Percentiles rank a stretch among this genome's conserved stretches.
These are phyloP conservation scores for Zygosaccharomyces bailii DNA, from an alignment of 805 yeast species.

Conservation along the genomic window DNA sequence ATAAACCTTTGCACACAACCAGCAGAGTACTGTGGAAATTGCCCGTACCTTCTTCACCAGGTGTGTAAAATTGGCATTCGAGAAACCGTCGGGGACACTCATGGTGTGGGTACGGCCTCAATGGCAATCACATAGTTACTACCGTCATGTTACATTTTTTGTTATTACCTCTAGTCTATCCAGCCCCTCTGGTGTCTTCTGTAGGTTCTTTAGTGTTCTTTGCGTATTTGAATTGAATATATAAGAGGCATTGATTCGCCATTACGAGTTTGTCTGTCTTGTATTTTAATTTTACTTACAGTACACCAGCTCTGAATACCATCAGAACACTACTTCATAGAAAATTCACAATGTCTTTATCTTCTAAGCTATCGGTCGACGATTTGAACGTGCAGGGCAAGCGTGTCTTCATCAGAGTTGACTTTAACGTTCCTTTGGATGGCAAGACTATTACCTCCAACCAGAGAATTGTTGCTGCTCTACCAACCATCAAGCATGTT, in stretches of 20 bases:
- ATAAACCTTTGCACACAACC: not conserved
- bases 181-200: constrained; percentile 8
- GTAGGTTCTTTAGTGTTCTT: constrained; percentile 4
- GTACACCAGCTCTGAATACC: not conserved
- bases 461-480: constrained; percentile 98
- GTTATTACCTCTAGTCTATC: constrained; percentile 1
- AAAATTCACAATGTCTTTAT: constrained; percentile 71
- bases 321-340: not conserved
- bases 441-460: constrained; percentile 97
- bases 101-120: not conserved
- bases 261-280: not conserved
- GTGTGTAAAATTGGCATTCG: not conserved
- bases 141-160: constrained; percentile 15
- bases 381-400: constrained; percentile 84
- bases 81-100: not conserved
- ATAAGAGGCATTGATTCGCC: constrained; percentile 6
- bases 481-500: constrained; percentile 96
- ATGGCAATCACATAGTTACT: not conserved
- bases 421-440: constrained; percentile 92
- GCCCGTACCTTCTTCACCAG: not conserved
- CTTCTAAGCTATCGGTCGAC: constrained; percentile 88
- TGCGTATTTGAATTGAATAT: constrained; percentile 11
- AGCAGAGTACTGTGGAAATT: not conserved
- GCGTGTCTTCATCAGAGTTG: constrained; percentile 98
- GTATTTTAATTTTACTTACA: not conserved